Base-by-base conservation (phyloP, 2,329 filamentous ascomycete species). In the Verticillium zaregamsianum region DNA sequence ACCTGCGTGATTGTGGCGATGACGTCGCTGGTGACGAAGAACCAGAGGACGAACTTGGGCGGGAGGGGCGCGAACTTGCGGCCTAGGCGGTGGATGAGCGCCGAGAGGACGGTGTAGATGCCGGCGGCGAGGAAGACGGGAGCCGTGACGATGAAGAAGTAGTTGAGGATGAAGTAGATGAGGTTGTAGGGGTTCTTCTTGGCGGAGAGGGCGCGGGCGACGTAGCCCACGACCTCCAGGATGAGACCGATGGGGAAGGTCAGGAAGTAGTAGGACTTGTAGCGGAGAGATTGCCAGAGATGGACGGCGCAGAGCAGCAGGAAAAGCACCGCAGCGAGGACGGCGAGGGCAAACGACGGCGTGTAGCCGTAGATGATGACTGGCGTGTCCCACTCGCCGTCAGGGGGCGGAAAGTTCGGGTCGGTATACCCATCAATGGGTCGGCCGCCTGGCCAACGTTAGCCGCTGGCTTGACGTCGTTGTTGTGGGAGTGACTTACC, bases 131-230 rank as follows among this genome's bases (percentile, higher is more conserved):
- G 79, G 67, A 86, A 83, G 40, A 86, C 84, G 1, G 84, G 84
- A 0, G 83, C 83, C 0, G 82, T 81, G 63, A 86, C 83, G 69
- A 86, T 84, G 75, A 84, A 84, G 75, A 86, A 86, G 74, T 86
- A 86, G 68, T 85, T 82, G 55, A 84, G 72, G 45, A 86, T 81
- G 65, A 86, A 86, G 74, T 79, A 86, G 40, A 80, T 71, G 17
- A 85, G 75, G 63, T 79, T 74, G 69, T 85, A 86, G 0, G 83
- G 83, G 63, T 85, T 76, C 55, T 77, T 72, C 65, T 78, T 76
- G 31, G 79, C 75, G 1, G 79, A 81, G n/a, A 83, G 75, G 2
- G 74, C 72, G 9, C 81, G 78, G 58, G 79, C 78, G 59, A 79
- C 68, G 66, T 84, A 84, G 49, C 81, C 82, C 32, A 83, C 69